Base-by-base conservation (phyloP, 306 rosid genomes). In the Malus sieversii region DNA sequence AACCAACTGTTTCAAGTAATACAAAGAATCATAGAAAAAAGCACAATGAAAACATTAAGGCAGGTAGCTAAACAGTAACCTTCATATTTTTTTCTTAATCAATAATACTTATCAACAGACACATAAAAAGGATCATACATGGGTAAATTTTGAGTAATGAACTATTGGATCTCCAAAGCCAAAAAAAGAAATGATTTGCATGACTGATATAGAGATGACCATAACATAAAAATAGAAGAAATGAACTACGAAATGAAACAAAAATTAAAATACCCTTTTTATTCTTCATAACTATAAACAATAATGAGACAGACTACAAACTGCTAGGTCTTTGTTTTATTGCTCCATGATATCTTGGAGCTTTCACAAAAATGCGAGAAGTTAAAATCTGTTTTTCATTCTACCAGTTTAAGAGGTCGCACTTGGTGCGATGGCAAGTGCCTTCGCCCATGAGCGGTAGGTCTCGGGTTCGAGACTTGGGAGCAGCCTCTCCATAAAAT, bases 21-120 rank as follows among this genome's bases (percentile, higher is more conserved):
- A 20, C 10, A 20, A 66, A 74, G 45, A 68, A 74, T 11, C 15
- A 7, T 10, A 53, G 48, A 2, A 15, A 33, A 46, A 53, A 46
- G 25, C 68, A 72, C 16, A 45, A 58, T 0, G 35, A 14, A 13
- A 58, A 58, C 10, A 30, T 14, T 38, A 58, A 12, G 13, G 69
- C 38, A 57, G 35, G 46, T 32, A 44, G 59, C 32, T 35, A 69
- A 46, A 40, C n/a, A 8, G 27, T 38, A 2, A 46, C 4, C 3
- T 18, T 59, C 48, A 7, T 38, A 13, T 30, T 4, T 27, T 53
- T 60, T 60, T 62, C 61, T 27, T 19, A 61, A 44, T 12, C 42
- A 66, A 59, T 64, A 72, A 69, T 53, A 61, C 87, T 88, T 82
- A 15, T 61, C 32, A 63, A 14, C 27, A 35, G 44, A 75, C 59